Percentiles rank a stretch among this genome's conserved stretches.
These are phyloP conservation scores for Solanum aculeatissimum DNA, from an alignment of 305 asterid species.

Conservation along the genomic window DNA sequence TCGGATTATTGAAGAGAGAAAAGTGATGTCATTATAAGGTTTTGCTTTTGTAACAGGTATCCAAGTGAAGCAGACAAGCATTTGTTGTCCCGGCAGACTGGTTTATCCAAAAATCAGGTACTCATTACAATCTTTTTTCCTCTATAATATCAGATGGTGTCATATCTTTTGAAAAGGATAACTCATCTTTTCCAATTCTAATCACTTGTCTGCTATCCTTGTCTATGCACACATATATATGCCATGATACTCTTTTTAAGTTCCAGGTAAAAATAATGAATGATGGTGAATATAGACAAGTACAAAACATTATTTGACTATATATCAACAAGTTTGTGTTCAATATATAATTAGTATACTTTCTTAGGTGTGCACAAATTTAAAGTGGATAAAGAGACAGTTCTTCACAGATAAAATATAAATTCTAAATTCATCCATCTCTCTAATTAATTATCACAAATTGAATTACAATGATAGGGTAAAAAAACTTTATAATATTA, in stretches of 20 bases:
- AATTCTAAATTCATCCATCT: background rate
- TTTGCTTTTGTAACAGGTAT: slow-evolving; percentile 35
- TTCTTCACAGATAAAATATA: background rate
- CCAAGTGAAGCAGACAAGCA: slow-evolving; percentile 92
- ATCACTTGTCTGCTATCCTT: background rate
- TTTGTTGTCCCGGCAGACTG: slow-evolving; percentile 81
- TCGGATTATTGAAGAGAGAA: background rate
- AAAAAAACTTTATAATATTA: background rate
- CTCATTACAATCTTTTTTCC: slow-evolving; percentile 17
- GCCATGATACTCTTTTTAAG: background rate
- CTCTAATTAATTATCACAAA: background rate
- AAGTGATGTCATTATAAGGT: background rate
- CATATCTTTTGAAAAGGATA: slow-evolving; percentile 38
- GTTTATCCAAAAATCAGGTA: slow-evolving; percentile 83
- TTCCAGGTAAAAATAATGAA: background rate
- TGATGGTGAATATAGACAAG: background rate
- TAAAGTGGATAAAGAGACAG: too few relatives aligned
- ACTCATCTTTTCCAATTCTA: slow-evolving; percentile 9
- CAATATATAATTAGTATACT: too few relatives aligned
- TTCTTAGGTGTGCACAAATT: too few relatives aligned
- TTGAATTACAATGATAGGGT: background rate
- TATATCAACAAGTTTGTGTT: background rate
- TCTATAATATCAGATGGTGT: slow-evolving; percentile 17
- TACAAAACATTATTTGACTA: background rate
- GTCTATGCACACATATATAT: background rate